Conservation (phyloP, 2,329 filamentous ascomycete genomes). For the Neopestalotiopsis clavispora region DNA sequence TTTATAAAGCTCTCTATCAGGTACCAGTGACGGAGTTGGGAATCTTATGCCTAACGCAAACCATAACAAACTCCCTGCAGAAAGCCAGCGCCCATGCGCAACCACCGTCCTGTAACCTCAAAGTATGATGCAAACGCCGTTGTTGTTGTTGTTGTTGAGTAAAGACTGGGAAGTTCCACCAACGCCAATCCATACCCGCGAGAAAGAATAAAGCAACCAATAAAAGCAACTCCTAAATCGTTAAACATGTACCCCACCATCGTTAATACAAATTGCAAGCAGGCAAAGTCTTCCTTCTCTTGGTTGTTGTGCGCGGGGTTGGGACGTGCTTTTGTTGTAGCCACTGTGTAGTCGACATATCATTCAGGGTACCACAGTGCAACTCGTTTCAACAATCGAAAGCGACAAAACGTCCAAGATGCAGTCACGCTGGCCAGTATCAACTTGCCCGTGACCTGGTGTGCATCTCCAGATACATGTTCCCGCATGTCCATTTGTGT, state of each 20-base stretch:
- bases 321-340: no score
- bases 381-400: not conserved
- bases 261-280: not conserved
- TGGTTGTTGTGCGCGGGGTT: not conserved
- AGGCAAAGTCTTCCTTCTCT: not conserved
- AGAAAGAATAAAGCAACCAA: not conserved
- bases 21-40: slow-evolving; percentile 5
- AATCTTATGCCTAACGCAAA: slow-evolving; percentile 1
- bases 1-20: slow-evolving; percentile 8
- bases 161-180: not conserved
- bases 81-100: slow-evolving; percentile 1
- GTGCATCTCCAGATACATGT: not conserved
- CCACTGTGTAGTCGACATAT: no score
- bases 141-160: not conserved
- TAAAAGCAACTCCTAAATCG: not conserved
- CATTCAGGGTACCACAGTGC: not conserved
- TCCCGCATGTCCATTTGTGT: not conserved
- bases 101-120: not conserved
- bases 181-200: not conserved
- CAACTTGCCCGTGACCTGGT: not conserved
- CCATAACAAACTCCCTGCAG: not conserved
- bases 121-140: not conserved
- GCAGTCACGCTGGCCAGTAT: not conserved
- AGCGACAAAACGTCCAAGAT: not conserved
- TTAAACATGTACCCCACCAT: not conserved